Base-by-base conservation (phyloP, 306 rosid genomes). In the Castanea crenata region DNA sequence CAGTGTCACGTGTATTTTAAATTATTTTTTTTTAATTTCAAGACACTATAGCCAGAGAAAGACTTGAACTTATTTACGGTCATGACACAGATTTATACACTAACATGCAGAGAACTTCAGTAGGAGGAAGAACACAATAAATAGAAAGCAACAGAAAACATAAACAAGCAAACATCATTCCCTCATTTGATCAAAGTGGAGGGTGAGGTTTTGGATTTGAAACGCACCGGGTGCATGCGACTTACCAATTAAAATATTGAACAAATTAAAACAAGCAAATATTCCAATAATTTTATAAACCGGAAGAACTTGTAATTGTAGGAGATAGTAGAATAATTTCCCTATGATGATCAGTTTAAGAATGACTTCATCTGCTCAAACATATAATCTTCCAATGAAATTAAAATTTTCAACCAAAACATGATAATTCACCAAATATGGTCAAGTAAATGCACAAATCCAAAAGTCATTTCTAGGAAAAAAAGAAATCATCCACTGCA, bases 381-480 rank as follows among this genome's bases (percentile, higher is more conserved):
- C 4, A 72, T 32, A 73, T 54, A 31, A 64, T 54, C 75, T 46
- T 34, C 23, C 20, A 46, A 71, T 75, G 35, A 18, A 64, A 4
- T 49, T 73, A 76, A 46, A 12, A 20, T 20, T 20, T 21, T 59
- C 18, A 18, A 56, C 31, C 69, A 63, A 29, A 63, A 46, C 76
- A 79, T 59, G 74, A 58, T 55, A 21, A 77, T 38, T 38, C 9
- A 68, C n/a, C 41, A 16, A 65, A 44, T 63, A 71, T 12, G 74
- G 32, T 25, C 25, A 7, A 44, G 25, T n/a, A 20, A 72, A 63
- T 65, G 55, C 73, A 21, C 32, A 76, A 32, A 82, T 74, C 61
- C 76, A 57, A 76, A 76, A 56, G 79, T 19, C n/a, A 64, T 65
- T 31, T 25, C 25, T 16, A 10, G 63, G 15, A 72, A 20, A 56